Conservation (phyloP, 148 eudicot species). For the Cornus controversa region DNA sequence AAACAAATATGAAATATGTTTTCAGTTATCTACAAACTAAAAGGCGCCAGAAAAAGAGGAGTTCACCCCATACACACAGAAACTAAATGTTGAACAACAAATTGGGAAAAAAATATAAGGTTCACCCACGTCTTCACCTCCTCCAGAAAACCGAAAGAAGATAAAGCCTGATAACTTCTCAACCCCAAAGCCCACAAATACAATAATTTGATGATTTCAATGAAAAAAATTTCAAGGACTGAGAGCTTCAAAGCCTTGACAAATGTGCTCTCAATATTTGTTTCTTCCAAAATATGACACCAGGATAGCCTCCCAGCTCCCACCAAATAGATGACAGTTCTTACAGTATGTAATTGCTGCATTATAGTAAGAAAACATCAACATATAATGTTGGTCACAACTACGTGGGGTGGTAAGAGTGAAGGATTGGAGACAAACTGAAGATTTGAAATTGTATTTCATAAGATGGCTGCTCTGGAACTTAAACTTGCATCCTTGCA, state of each 20-base stretch:
- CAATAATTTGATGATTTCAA: neutral
- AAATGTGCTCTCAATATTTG: neutral
- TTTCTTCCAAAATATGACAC: conserved; percentile 1
- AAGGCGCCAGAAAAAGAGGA: neutral
- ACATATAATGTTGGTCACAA: neutral
- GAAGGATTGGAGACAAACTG: neutral
- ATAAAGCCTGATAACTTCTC: neutral
- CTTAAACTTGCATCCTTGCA: neutral
- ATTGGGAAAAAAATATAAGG: neutral
- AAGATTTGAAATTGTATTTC: no score
- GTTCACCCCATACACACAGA: neutral
- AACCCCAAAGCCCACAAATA: neutral
- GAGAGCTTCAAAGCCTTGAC: neutral
- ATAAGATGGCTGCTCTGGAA: neutral
- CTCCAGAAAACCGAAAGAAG: neutral
- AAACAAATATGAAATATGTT: neutral
- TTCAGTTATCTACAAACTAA: neutral
- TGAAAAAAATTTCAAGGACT: neutral
- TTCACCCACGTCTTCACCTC: neutral
- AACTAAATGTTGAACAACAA: neutral
- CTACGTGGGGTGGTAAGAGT: neutral
- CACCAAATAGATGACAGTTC: no score
- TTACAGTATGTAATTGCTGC: no score
- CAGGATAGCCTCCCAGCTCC: neutral
- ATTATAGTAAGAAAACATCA: neutral